phyloP scores from a whole-genome alignment of 495 filamentous ascomycete genomes.

The Astrothelium macrocarpum region DNA sequence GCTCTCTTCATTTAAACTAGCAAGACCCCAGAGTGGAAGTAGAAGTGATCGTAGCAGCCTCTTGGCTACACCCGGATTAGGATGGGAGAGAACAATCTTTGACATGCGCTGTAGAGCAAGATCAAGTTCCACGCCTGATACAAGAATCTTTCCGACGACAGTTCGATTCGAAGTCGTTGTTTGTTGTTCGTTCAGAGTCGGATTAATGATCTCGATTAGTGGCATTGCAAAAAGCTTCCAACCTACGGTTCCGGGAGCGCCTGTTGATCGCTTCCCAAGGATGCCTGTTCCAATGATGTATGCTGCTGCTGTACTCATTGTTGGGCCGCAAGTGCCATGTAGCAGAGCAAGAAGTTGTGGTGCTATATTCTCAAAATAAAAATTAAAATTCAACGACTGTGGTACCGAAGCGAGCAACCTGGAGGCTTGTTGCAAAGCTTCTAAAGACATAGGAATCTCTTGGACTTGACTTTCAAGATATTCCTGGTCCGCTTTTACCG shows the following conservation, averaged over 20 bases:
- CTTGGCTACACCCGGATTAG: slow-evolving; percentile 64
- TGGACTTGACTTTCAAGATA: slow-evolving; percentile 28
- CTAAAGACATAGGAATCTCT: slow-evolving; percentile 60
- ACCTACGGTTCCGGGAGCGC: slow-evolving; percentile 58
- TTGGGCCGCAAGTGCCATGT: slow-evolving; percentile 53
- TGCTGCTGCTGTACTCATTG: slow-evolving; percentile 55
- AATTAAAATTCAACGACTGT: slow-evolving; percentile 42
- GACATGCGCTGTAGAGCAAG: slow-evolving; percentile 48
- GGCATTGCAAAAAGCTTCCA: slow-evolving; percentile 62
- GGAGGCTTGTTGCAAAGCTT: slow-evolving; percentile 59
- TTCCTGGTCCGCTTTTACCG: slow-evolving; percentile 15
- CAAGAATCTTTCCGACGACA: slow-evolving; percentile 31
- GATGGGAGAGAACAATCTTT: slow-evolving; percentile 53
- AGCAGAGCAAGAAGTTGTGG: slow-evolving; percentile 59
- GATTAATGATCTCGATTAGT: slow-evolving; percentile 52
- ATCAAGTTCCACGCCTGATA: slow-evolving; percentile 35
- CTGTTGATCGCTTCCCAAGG: slow-evolving; percentile 53
- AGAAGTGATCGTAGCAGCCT: slow-evolving; percentile 54
- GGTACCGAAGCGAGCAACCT: slow-evolving; percentile 56
- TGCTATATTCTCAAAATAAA: slow-evolving; percentile 54
- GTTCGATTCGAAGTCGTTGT: neutral
- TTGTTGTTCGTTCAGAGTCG: slow-evolving; percentile 31
- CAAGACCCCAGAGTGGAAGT: slow-evolving; percentile 59
- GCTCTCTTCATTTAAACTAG: slow-evolving; percentile 39
- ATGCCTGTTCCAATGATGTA: slow-evolving; percentile 70